Evolutionary conservation across 2,329 filamentous ascomycete species (phyloP), one percentile per base, ranked within the genome.

Genomic region (Rhexocercosporidium sp.): DNA sequence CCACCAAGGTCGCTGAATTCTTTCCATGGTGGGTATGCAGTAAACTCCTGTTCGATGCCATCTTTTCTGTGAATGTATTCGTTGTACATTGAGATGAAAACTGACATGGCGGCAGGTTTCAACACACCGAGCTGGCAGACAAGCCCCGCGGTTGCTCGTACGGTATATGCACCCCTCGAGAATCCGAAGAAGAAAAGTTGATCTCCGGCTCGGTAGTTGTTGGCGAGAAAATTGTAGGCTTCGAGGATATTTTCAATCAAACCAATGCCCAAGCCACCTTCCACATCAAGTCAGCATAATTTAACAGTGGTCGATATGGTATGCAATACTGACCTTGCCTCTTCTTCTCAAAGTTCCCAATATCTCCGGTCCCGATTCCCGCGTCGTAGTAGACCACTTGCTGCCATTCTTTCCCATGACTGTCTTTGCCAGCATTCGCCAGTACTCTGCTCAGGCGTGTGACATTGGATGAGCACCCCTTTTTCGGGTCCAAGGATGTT

Each of bases 201-300:
- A 41, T 68, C 63, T 18, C 66, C 66, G 12, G 64, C 54, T 12
- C 46, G n/a, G 18, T 57, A 68, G 20, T 65, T 66, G 20, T 62
- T 62, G 20, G 78, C 79, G 2, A 83, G 69, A 66, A 84, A 84
- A 20, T 78, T 76, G 71, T 84, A 84, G 7, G 68, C 66, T 37
- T 65, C 59, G 18, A 51, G 47, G 6, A 71, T 57, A 29, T 71
- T 67, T 18, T 64, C 63, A 47, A 65, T 61, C n/a, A 71, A 53
- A 18, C 69, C 66, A n/a, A 34, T 29, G 0, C 69, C 69, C 47
- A 67, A 39, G 11, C 34, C 59, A 59, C 69, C 67, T 67, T 20
- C 3, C 49, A 29, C 11, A n/a, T 53, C 37, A 25, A 31, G 20
- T 64, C 20, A 64, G 62, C 31, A 29, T 25, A 9, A 1, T 25